Conservation (phyloP, 106 monocot genomes). For the Cymbidium sinense region DNA sequence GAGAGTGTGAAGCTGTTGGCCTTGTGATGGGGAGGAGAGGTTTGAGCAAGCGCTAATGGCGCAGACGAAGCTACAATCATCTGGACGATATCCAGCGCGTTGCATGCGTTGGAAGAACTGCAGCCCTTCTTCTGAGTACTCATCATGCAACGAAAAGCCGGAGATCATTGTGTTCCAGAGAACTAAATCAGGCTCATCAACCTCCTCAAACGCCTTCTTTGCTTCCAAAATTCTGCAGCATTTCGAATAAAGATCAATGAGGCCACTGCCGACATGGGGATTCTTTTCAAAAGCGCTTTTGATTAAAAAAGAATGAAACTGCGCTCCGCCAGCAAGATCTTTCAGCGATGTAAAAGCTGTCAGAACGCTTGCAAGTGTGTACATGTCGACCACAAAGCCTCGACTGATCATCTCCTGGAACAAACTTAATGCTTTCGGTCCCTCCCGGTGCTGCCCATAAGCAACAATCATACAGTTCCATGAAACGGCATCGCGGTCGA, state of each 20-base stretch:
- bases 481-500: constrained; percentile 35
- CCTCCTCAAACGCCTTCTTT: constrained; percentile 51
- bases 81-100: constrained; percentile 41
- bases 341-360: constrained; percentile 40
- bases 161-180: constrained; percentile 72
- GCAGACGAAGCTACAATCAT: constrained; percentile 65
- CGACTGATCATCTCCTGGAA: constrained; percentile 30
- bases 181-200: constrained; percentile 39
- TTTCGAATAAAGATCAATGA: constrained; percentile 68
- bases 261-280: constrained; percentile 47
- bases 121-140: constrained; percentile 44
- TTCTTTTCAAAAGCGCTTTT: constrained; percentile 40
- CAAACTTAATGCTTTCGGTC: constrained; percentile 30
- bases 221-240: constrained; percentile 36
- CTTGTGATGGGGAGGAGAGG: constrained; percentile 48
- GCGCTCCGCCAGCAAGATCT: constrained; percentile 34
- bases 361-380: constrained; percentile 59
- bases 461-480: constrained; percentile 90
- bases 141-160: constrained; percentile 42
- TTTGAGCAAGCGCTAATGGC: constrained; percentile 52
- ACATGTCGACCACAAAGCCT: constrained; percentile 39
- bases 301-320: constrained; percentile 53
- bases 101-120: constrained; percentile 46
- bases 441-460: constrained; percentile 55
- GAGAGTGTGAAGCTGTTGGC: constrained; percentile 54